Conservation (phyloP, 345 rosid species). For the Abelmoschus esculentus region DNA sequence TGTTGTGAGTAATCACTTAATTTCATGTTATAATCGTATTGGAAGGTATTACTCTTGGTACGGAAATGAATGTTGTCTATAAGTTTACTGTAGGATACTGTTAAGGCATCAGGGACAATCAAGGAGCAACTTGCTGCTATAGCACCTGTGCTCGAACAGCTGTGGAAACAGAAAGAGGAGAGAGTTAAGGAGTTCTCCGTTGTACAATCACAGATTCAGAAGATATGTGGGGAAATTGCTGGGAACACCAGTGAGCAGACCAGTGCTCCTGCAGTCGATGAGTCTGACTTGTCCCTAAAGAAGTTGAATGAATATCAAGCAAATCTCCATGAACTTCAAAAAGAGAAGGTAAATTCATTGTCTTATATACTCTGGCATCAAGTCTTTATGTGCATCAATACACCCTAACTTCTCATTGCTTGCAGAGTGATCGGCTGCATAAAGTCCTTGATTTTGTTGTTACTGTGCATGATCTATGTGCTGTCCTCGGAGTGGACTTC, state of each 20-base stretch:
- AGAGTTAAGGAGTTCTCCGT: conserved; percentile 65
- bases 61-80: background rate
- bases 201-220: conserved; percentile 79
- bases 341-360: conserved; percentile 59
- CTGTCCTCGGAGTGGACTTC: conserved; percentile 87
- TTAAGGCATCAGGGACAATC: conserved; percentile 66
- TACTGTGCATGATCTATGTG: conserved; percentile 83
- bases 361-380: background rate
- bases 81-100: background rate
- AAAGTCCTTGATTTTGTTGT: conserved; percentile 86
- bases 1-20: background rate
- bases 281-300: conserved; percentile 71
- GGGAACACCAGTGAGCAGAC: conserved; percentile 37
- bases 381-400: background rate
- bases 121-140: conserved; percentile 90
- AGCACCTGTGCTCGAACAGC: conserved; percentile 83
- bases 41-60: background rate
- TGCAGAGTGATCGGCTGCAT: conserved; percentile 77
- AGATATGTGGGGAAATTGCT: conserved; percentile 77
- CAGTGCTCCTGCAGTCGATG: conserved; percentile 56
- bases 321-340: conserved; percentile 81
- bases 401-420: conserved; percentile 15
- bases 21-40: background rate
- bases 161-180: conserved; percentile 88
- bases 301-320: conserved; percentile 68